phyloP scores from a whole-genome alignment of 805 yeast species.

The Clavispora santaluciae region DNA sequence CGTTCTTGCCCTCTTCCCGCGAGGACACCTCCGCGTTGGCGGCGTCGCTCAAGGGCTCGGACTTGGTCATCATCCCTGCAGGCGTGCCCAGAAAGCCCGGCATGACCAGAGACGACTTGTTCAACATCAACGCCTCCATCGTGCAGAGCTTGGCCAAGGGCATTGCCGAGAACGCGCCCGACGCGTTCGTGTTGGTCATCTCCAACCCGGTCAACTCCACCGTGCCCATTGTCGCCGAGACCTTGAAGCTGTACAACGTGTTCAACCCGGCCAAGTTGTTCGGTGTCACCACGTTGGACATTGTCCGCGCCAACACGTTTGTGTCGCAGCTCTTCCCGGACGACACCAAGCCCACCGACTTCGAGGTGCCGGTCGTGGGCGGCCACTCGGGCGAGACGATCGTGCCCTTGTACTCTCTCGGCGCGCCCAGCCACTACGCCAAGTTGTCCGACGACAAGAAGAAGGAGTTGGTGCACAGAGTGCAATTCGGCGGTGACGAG shows the following conservation, averaged over 20 bases:
- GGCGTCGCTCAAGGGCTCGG: constrained; percentile 40
- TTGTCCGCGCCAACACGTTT: constrained; percentile 83
- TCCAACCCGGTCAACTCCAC: constrained; percentile 94
- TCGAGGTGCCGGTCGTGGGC: constrained; percentile 74
- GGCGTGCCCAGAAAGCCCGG: constrained; percentile 95
- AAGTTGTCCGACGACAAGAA: constrained; percentile 31
- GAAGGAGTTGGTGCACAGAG: constrained; percentile 38
- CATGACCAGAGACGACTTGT: constrained; percentile 87
- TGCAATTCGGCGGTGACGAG: constrained; percentile 83
- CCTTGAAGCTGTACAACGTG: constrained; percentile 60
- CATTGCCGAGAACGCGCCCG: constrained; percentile 66
- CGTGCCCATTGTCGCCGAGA: constrained; percentile 83
- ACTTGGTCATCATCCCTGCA: constrained; percentile 65
- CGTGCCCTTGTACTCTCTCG: constrained; percentile 70
- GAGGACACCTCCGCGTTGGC: constrained; percentile 45
- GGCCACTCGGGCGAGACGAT: constrained; percentile 96
- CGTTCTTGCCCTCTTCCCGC: constrained; percentile 55
- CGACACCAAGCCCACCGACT: constrained; percentile 45
- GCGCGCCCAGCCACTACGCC: constrained; percentile 30
- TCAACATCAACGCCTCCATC: constrained; percentile 79
- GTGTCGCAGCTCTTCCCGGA: constrained; percentile 50
- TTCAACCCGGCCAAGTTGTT: constrained; percentile 70
- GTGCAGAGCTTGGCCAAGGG: constrained; percentile 70
- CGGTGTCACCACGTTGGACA: constrained; percentile 87
- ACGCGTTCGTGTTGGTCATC: constrained; percentile 74